Evolutionary conservation across 73 alveolate genomes (phyloP).

Genomic region (Durusdinium trenchii): DNA sequence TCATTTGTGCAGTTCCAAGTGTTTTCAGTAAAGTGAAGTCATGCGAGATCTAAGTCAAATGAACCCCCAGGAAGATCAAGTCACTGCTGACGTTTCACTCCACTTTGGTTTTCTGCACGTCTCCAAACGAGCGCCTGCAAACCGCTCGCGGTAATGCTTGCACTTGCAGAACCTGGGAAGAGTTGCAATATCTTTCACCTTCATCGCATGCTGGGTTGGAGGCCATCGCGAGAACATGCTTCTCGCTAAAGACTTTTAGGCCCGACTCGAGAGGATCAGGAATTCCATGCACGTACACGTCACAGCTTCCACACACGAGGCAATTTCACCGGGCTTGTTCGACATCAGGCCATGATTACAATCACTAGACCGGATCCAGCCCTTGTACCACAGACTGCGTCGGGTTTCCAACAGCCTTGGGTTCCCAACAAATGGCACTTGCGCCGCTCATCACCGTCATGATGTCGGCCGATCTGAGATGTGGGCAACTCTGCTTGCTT

Average conservation of each 20-base stretch:
- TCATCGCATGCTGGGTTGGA: too few relatives aligned
- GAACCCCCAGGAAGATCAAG: not conserved
- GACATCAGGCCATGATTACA: not conserved
- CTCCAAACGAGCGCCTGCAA: not conserved
- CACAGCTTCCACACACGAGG: too few relatives aligned
- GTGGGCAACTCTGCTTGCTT: too few relatives aligned
- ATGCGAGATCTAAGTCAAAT: too few relatives aligned
- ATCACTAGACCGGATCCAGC: not conserved
- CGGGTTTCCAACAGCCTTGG: not conserved
- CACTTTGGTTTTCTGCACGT: not conserved
- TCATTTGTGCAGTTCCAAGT: not conserved
- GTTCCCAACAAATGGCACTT: constrained; percentile 51
- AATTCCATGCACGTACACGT: too few relatives aligned
- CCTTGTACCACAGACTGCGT: not conserved
- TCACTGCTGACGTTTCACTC: not conserved
- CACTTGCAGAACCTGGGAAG: not conserved
- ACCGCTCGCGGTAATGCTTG: not conserved
- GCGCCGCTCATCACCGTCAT: constrained; percentile 58
- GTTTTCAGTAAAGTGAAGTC: too few relatives aligned
- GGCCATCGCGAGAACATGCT: too few relatives aligned
- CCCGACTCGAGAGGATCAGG: too few relatives aligned
- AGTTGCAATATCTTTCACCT: not conserved
- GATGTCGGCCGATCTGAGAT: constrained; percentile 41
- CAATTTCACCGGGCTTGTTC: not conserved
- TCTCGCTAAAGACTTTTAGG: too few relatives aligned